These are phyloP conservation scores for Nicotiana obtusifolia DNA, from an alignment of 257 asterid genomes.

Conservation along the genomic window DNA sequence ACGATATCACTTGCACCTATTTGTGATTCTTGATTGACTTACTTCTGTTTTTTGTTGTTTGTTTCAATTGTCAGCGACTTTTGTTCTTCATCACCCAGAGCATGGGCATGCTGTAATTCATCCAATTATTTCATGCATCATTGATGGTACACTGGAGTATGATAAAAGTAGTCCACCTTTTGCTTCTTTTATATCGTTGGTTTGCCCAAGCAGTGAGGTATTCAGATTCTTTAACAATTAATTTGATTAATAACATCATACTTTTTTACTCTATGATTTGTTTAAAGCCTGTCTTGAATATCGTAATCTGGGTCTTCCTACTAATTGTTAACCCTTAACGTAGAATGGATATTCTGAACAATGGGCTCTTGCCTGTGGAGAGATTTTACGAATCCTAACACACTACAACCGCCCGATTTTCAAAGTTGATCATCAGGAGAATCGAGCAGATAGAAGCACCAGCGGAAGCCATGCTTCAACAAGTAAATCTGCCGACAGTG, in stretches of 20 bases:
- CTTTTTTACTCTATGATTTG: not conserved
- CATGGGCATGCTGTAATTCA: conserved; percentile 95
- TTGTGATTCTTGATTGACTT: not conserved
- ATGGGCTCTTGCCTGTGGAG: conserved; percentile 99
- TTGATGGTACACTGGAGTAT: conserved; percentile 79
- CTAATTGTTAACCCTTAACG: conserved; percentile 17
- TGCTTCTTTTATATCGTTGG: conserved; percentile 89
- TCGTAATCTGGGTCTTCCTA: conserved; percentile 6
- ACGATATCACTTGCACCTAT: not conserved
- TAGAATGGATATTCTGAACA: conserved; percentile 95
- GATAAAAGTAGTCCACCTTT: conserved; percentile 72
- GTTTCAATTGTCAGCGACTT: conserved; percentile 64
- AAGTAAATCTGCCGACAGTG: conserved; percentile 47
- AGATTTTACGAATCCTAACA: conserved; percentile 84
- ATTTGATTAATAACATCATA: not conserved
- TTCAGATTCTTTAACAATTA: not conserved
- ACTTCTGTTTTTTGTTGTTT: not conserved
- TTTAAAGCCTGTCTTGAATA: not conserved
- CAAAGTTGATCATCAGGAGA: conserved; percentile 64
- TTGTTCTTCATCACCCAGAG: conserved; percentile 98
- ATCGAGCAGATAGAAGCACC: conserved; percentile 65
- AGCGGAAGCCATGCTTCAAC: conserved; percentile 72
- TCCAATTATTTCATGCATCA: conserved; percentile 89
- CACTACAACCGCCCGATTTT: conserved; percentile 92
- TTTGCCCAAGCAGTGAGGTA: conserved; percentile 85